Base-by-base conservation (phyloP, 148 eudicot genomes). In the Cornus suecica region DNA sequence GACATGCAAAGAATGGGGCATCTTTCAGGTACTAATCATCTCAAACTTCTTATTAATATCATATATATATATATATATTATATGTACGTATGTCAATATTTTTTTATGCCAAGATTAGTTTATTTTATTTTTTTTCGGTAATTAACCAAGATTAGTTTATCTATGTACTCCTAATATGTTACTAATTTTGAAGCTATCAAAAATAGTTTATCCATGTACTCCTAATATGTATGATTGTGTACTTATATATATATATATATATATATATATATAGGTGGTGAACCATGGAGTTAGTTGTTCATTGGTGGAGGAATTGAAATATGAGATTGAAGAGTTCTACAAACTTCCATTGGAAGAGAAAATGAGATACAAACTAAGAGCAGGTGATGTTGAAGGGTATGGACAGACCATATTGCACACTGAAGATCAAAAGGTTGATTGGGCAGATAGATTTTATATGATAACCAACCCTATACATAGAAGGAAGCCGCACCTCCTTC, bases 1-100 rank as follows among this genome's bases (percentile, higher is more conserved):
- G 18, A 24, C 37, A 69, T 84, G 83, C 79, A 66, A 66, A 79
- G 85, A 82, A 16, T 84, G 87, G 87, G 87, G 87, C 41, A 69
- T 84, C 30, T 84, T 81, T 79, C 83, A 81, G 83, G 85, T 84
- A 34, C 10, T 8, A 45, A 4, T 8, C 5, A 32, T 2, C 34
- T 32, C 2, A 5, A 2, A 32, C 34, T 32, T 32, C 5, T 32
- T 32, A 32, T 32, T 14, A 20, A 14, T 14, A 14, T 4, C 58
- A 8, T 52, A 20, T 48, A 15, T 48, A 14, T 5, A 15, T 20
- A 20, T 52, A 15, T 48, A 15, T 10, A 52, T 14, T 20, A 52
- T 52, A n/a, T n/a, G n/a, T 4, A 52, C 18, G 3, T 14, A 52
- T 14, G 16, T 9, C 10, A 48, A 48, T n/a, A n/a, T n/a, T n/a